These are phyloP conservation scores for Bolboschoenus planiculmis DNA, from an alignment of 176 grass and related monocot species.

Conservation along the genomic window DNA sequence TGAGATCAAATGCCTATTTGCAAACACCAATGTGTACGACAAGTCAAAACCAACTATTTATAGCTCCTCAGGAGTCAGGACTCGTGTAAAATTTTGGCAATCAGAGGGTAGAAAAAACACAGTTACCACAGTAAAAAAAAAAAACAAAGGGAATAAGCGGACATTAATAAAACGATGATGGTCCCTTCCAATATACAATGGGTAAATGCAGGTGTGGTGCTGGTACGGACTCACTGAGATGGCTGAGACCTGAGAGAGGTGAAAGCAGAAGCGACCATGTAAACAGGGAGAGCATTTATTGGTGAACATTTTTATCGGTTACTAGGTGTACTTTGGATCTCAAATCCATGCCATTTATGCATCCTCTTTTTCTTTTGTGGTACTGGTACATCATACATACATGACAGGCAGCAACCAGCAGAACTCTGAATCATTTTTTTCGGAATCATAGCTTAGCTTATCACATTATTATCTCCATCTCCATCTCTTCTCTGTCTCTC, in stretches of 20 bases:
- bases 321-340: constrained; percentile 25
- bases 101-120: not conserved
- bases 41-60: not conserved
- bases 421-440: constrained; percentile 14
- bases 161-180: not conserved
- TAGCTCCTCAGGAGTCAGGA: not conserved
- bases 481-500: no score
- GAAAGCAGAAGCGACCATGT: not conserved
- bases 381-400: no score
- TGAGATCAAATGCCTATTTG: no score
- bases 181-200: not conserved
- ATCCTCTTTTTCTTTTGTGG: not conserved
- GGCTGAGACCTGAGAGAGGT: not conserved
- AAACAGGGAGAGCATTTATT: constrained; percentile 11
- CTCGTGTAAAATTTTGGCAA: not conserved
- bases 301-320: constrained; percentile 9
- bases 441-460: constrained; percentile 1
- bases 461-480: no score
- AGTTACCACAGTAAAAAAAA: not conserved
- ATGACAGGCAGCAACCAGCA: not conserved
- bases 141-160: not conserved
- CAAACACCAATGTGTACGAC: no score
- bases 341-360: constrained; percentile 23
- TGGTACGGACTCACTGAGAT: not conserved
- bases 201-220: not conserved